phyloP scores from a whole-genome alignment of 108 stramenopile genomes.

The Cyclotella atomus region DNA sequence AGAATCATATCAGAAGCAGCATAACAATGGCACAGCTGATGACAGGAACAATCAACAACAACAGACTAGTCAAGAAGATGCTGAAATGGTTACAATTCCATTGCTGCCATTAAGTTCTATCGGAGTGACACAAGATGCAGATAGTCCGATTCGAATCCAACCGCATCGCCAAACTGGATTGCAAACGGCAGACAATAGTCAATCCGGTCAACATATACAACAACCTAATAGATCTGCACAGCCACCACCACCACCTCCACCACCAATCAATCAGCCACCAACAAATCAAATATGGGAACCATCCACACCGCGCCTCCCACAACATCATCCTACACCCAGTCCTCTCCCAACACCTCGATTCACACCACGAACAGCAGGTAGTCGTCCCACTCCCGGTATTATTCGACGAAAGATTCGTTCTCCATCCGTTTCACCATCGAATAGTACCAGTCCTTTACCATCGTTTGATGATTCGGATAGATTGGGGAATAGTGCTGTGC shows the following conservation, averaged over 20 bases:
- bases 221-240: not conserved
- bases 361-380: conserved; percentile 8
- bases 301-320: conserved; percentile 1
- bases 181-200: no score
- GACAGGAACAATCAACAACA: not conserved
- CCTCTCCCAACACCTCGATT: not conserved
- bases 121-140: no score
- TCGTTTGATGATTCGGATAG: conserved; percentile 9
- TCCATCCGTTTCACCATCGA: conserved; percentile 34
- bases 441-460: conserved; percentile 15
- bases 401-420: conserved; percentile 45
- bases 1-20: no score
- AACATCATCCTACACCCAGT: not conserved
- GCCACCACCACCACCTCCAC: conserved; percentile 9
- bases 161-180: no score
- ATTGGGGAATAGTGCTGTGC: not conserved
- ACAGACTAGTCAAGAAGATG: not conserved
- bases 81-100: not conserved
- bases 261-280: not conserved
- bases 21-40: not conserved
- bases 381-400: conserved; percentile 46
- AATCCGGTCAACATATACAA: not conserved
- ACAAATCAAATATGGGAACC: not conserved
- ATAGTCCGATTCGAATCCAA: not conserved
- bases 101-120: not conserved